Base-by-base conservation (phyloP, 139 green algal species). In the Nannochloris sp. region DNA sequence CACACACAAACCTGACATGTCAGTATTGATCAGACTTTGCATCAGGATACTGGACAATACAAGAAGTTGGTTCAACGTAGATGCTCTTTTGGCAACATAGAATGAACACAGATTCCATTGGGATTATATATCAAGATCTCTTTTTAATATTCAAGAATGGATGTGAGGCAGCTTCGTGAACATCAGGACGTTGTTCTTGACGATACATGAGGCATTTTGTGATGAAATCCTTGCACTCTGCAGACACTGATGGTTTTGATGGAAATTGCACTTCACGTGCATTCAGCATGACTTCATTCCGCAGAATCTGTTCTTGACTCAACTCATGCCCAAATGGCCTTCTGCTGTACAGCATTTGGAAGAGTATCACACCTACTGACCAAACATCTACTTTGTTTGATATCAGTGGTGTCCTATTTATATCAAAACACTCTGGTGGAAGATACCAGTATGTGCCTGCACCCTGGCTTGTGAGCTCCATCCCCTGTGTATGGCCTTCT, bases 331-430 rank as follows among this genome's bases (percentile, higher is more conserved):
- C 77, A 86, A 95, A 98, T 6, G 92, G 92, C 28, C 91, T 78
- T 58, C 61, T 74, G 26, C 91, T 91, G 67, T 85, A 97, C 66
- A 98, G 78, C 89, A 97, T 90, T 80, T 95, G 87, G 67, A 89
- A 98, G 48, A 96, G 72, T 45, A 98, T 93, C 40, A 98, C 85
- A 12, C 91, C 92, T 49, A 81, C 80, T 3, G 74, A 82, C 87
- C 79, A 97, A 46, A 96, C 88, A 65, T 97, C 91, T 61, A 97
- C 80, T 82, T 97, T 98, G 75, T 89, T 95, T 48, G 76, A 87
- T 69, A 97, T 95, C 16, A 81, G 63, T 6, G 87, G 85, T 2
- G 80, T 45, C 31, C 26, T 40, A 6, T 65, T 58, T 20, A 79
- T 68, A 58, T 91, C 82, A 66, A 96, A 95, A 65, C 88, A 93